phyloP scores from a whole-genome alignment of 1,284 basidiomycete species.

The Laetiporus sulphureus region DNA sequence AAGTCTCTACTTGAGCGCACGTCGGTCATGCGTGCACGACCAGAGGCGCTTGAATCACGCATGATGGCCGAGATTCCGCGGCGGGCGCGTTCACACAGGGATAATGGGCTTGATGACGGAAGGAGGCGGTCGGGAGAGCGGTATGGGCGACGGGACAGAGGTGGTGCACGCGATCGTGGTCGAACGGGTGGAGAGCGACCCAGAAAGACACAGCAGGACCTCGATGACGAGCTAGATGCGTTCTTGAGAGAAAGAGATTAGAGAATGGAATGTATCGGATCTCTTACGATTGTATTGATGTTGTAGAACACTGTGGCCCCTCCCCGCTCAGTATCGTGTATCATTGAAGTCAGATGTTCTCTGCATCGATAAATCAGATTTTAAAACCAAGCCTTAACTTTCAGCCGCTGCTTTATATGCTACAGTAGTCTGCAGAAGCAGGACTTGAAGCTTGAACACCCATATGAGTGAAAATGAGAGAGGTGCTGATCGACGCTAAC shows the following conservation, averaged over 20 bases:
- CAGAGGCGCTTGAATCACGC: constrained; percentile 33
- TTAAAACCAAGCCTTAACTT: too few relatives aligned
- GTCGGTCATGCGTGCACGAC: constrained; percentile 31
- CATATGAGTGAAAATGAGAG: too few relatives aligned
- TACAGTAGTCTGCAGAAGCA: too few relatives aligned
- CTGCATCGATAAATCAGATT: too few relatives aligned
- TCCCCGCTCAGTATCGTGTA: too few relatives aligned
- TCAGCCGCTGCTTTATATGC: too few relatives aligned
- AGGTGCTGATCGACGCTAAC: too few relatives aligned
- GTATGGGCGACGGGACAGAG: constrained; percentile 8
- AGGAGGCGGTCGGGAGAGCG: background rate
- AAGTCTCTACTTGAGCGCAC: constrained; percentile 51
- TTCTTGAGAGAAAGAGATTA: constrained; percentile 48
- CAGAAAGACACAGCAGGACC: constrained; percentile 57
- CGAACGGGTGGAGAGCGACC: constrained; percentile 31
- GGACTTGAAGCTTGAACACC: too few relatives aligned
- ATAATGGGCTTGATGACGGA: constrained; percentile 15
- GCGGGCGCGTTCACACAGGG: constrained; percentile 25
- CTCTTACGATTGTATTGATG: too few relatives aligned
- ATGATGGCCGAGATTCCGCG: constrained; percentile 38
- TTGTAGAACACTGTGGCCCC: too few relatives aligned
- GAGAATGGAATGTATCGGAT: too few relatives aligned
- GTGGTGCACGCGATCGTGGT: background rate
- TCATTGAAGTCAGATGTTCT: too few relatives aligned
- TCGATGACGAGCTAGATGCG: constrained; percentile 73